Conservation (phyloP, 2,329 filamentous ascomycete genomes). For the Claviceps maximensis region DNA sequence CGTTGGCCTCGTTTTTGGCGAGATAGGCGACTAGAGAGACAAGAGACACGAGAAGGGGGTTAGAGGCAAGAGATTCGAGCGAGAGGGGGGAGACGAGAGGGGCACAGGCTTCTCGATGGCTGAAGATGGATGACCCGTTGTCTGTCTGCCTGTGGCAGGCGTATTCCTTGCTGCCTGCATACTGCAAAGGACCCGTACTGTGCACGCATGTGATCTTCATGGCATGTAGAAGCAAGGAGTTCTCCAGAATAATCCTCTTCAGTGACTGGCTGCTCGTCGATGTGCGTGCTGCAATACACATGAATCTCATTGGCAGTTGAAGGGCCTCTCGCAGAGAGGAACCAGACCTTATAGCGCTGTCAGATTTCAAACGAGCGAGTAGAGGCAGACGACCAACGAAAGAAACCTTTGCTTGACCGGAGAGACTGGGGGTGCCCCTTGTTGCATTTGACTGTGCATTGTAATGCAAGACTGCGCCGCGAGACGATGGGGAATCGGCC, state of each 20-base stretch:
- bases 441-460: slow-evolving; percentile 7
- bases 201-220: not conserved
- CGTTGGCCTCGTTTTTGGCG: too few relatives aligned
- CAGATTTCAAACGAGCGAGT: not conserved
- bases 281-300: not conserved
- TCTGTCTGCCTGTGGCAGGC: slow-evolving; percentile 1
- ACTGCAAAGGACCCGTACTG: slow-evolving; percentile 1
- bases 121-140: not conserved
- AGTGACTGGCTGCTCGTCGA: not conserved
- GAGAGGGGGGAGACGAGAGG: not conserved
- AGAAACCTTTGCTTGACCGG: not conserved
- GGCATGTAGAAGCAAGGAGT: not conserved
- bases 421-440: slow-evolving; percentile 1
- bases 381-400: not conserved
- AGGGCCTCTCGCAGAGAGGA: not conserved
- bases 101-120: slow-evolving; percentile 1
- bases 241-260: not conserved
- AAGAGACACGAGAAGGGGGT: not conserved
- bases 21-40: not conserved
- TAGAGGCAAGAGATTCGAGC: too few relatives aligned
- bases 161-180: slow-evolving; percentile 3
- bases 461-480: slow-evolving; percentile 25
- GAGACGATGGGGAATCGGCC: slow-evolving; percentile 22
- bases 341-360: not conserved
- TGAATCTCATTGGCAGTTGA: not conserved